Conservation (phyloP, 2,329 filamentous ascomycete species). For the Metarhizium album region DNA sequence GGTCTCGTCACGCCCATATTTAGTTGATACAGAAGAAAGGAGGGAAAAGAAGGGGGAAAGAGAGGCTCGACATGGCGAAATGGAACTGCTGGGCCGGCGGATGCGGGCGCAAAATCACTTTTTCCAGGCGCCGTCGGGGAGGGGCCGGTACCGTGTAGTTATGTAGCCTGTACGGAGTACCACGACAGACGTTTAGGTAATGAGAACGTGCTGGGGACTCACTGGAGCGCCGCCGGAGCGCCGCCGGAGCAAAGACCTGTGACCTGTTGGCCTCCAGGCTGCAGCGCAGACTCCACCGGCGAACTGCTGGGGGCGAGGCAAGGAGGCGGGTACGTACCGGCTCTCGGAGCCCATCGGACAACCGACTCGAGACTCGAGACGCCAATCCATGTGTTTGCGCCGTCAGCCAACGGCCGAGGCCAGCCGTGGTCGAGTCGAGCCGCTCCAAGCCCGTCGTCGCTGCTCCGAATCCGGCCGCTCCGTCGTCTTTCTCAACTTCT, state of each 20-base stretch:
- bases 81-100: not conserved
- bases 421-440: not conserved
- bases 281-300: not conserved
- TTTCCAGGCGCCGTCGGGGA: no score
- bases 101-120: not conserved
- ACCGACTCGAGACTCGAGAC: not conserved
- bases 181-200: conserved; percentile 4
- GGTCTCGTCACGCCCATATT: conserved; percentile 67
- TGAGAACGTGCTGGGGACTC: not conserved
- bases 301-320: conserved; percentile 4
- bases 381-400: not conserved
- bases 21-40: conserved; percentile 56
- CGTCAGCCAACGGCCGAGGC: not conserved
- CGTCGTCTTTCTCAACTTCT: not conserved
- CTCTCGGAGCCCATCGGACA: conserved; percentile 13
- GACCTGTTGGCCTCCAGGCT: no score
- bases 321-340: conserved; percentile 10
- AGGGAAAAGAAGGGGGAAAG: conserved; percentile 15
- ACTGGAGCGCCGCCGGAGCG: not conserved
- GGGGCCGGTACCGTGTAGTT: no score
- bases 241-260: not conserved
- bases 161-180: no score
- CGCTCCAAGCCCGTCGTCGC: conserved; percentile 2
- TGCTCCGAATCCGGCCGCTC: not conserved
- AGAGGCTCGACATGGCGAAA: not conserved